A percentile compares a stretch with the other conserved stretches of the same genome.
Evolutionary conservation across 176 grass and related monocot genomes (phyloP).

Genomic region (Calamus simplicifolius): DNA sequence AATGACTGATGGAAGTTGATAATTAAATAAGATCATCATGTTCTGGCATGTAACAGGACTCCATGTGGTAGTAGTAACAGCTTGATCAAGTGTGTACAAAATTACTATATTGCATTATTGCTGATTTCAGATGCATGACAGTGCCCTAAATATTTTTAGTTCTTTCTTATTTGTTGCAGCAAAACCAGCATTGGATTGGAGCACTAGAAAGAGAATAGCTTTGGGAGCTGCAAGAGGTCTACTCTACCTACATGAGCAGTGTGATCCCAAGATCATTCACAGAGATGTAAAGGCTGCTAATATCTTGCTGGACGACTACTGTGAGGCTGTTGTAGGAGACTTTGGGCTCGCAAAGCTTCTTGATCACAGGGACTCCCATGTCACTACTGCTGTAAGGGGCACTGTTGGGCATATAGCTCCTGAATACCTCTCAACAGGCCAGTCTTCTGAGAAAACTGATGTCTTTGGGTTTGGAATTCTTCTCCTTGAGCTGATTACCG

Average conservation of each 20-base stretch:
- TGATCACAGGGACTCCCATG: constrained; percentile 10
- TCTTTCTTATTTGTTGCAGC: no score
- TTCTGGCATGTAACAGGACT: no score
- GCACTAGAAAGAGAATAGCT: no score
- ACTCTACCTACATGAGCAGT: constrained; percentile 2
- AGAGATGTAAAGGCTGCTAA: constrained; percentile 14
- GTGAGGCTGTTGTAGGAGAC: constrained; percentile 10
- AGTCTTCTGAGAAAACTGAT: constrained; percentile 16
- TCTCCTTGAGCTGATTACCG: constrained; percentile 5
- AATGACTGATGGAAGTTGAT: no score
- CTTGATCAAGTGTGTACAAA: no score
- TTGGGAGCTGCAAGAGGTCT: no score
- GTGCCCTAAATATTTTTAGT: no score
- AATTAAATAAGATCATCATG: no score
- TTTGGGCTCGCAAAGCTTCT: constrained; percentile 12
- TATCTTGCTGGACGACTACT: constrained; percentile 7
- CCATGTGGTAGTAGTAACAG: no score
- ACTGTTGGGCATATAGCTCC: constrained; percentile 10
- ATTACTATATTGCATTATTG: no score
- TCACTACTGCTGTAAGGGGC: constrained; percentile 8
- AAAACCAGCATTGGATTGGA: no score
- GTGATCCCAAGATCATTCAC: constrained; percentile 18
- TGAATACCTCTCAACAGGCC: constrained; percentile 12
- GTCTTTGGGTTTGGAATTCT: constrained; percentile 10
- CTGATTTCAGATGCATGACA: no score